These are phyloP conservation scores for Coprinellus micaceus DNA, from an alignment of 768 basidiomycete species.

Conservation along the genomic window DNA sequence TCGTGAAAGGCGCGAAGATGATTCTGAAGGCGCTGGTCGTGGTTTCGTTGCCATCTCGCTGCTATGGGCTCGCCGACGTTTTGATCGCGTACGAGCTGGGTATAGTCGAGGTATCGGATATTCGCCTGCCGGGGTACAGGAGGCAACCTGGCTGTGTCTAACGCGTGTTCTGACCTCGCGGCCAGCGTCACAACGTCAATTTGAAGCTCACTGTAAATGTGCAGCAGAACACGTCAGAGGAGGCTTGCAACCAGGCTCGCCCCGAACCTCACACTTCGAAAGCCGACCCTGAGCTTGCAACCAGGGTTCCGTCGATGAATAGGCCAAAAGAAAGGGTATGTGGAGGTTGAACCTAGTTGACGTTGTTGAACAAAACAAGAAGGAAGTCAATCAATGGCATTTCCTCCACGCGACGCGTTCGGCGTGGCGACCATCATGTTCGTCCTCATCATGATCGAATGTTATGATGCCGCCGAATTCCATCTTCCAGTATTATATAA, in stretches of 20 bases:
- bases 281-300: too few species aligned
- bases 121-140: too few species aligned
- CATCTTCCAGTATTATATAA: not conserved
- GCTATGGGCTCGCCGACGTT: not conserved
- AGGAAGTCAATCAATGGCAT: not conserved
- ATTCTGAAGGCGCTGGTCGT: constrained; percentile 44
- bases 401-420: not conserved
- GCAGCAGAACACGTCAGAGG: not conserved
- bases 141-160: too few species aligned
- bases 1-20: constrained; percentile 51
- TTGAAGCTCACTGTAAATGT: not conserved
- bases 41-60: constrained; percentile 22
- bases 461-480: not conserved
- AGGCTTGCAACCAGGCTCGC: not conserved
- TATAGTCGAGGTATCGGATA: not conserved
- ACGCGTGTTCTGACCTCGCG: not conserved
- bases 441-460: not conserved
- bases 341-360: too few species aligned
- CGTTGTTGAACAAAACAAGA: too few species aligned
- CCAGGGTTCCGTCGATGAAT: too few species aligned
- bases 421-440: not conserved
- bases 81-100: not conserved
- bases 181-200: not conserved
- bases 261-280: not conserved
- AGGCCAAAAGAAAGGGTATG: too few species aligned